These are phyloP conservation scores for Scedosporium apiospermum DNA, from an alignment of 2,329 filamentous ascomycete species.

Conservation along the genomic window DNA sequence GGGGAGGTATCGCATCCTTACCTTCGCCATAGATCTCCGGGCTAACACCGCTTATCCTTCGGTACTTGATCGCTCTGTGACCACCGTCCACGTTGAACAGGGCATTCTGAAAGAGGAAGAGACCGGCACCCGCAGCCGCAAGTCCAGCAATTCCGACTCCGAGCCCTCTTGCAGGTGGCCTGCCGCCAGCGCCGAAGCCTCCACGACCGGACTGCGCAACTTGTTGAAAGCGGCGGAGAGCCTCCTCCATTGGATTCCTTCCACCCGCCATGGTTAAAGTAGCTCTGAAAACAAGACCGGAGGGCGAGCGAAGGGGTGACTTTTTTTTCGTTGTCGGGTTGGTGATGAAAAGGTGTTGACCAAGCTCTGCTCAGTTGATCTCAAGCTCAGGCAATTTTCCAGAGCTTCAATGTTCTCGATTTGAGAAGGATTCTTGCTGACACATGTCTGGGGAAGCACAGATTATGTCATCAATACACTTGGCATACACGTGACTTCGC, in stretches of 20 bases:
- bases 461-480: neutral
- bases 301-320: neutral
- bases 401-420: neutral
- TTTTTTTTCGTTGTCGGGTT: neutral
- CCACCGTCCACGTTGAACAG: constrained; percentile 89
- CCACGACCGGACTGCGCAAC: constrained; percentile 34
- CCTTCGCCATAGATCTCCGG: constrained; percentile 96
- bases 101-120: constrained; percentile 46
- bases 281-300: neutral
- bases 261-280: constrained; percentile 3
- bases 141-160: constrained; percentile 30
- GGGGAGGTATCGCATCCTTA: constrained; percentile 24
- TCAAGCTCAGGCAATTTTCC: constrained; percentile 7
- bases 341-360: neutral
- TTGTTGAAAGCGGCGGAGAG: constrained; percentile 39
- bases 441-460: neutral
- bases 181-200: constrained; percentile 31
- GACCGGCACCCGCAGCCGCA: constrained; percentile 33
- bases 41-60: constrained; percentile 80
- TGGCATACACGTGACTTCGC: constrained; percentile 3
- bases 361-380: neutral
- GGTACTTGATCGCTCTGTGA: constrained; percentile 98
- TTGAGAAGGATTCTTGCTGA: neutral
- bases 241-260: constrained; percentile 36
- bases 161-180: constrained; percentile 30